Conservation (phyloP, 768 basidiomycete species). For the Tulasnella sp. region DNA sequence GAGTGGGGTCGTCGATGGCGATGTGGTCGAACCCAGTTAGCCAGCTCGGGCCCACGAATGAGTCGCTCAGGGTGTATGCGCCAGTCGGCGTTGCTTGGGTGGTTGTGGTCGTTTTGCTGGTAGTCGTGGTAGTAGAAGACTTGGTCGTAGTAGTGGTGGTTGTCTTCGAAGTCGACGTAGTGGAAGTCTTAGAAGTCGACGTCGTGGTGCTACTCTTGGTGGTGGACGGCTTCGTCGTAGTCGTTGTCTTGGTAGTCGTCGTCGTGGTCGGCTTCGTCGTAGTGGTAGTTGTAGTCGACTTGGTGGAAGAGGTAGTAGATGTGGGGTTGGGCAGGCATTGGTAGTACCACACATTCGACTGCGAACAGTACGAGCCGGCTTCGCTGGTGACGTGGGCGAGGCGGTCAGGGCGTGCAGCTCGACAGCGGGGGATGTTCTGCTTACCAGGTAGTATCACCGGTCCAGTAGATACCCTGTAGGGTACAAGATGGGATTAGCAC, state of each 20-base stretch:
- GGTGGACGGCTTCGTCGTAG: not conserved
- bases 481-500: not conserved
- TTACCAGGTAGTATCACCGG: not conserved
- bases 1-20: conserved; percentile 23
- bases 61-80: conserved; percentile 22
- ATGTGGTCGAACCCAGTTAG: conserved; percentile 22
- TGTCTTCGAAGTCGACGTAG: not conserved
- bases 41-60: conserved; percentile 22
- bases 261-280: not conserved
- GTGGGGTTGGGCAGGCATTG: not conserved
- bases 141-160: not conserved
- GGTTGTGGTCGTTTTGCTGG: not conserved
- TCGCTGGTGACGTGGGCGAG: not conserved
- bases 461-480: not conserved
- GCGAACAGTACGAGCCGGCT: not conserved
- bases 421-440: not conserved
- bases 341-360: not conserved
- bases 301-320: not conserved
- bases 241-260: not conserved
- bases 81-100: not conserved
- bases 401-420: not conserved
- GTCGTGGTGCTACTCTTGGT: not conserved
- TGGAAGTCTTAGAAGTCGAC: not conserved
- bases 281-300: not conserved
- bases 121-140: not conserved